A percentile compares a stretch with the other conserved stretches of the same genome.
Evolutionary conservation across 139 green algal species (phyloP).

Genomic region (Tetradesmus obliquus): DNA sequence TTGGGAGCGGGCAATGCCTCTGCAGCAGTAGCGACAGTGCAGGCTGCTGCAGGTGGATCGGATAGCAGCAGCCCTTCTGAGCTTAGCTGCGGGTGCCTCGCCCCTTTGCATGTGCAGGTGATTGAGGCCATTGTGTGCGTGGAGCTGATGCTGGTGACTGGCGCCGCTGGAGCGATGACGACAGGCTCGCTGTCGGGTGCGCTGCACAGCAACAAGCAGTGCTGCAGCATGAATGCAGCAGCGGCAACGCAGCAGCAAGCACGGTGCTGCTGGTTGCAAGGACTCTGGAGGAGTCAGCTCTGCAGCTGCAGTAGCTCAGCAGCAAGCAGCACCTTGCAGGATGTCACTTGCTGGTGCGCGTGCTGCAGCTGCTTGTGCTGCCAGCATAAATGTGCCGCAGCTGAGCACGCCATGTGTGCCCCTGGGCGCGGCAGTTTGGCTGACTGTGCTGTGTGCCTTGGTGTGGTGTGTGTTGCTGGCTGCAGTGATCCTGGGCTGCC

Average conservation of each 20-base stretch:
- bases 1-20: neutral
- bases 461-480: neutral
- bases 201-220: neutral
- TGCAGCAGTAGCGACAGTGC: neutral
- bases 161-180: slow-evolving; percentile 34
- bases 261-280: neutral
- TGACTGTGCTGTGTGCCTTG: neutral
- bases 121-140: slow-evolving; percentile 43
- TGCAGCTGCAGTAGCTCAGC: too few species aligned
- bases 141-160: slow-evolving; percentile 61
- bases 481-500: slow-evolving; percentile 51
- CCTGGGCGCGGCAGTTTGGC: too few species aligned
- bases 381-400: too few species aligned
- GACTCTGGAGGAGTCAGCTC: too few species aligned
- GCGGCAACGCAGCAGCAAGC: neutral
- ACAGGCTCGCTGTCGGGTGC: slow-evolving; percentile 51
- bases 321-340: too few species aligned
- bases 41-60: neutral
- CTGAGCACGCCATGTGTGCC: too few species aligned
- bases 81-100: neutral
- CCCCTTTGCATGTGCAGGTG: slow-evolving; percentile 19
- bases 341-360: too few species aligned
- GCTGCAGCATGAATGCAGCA: neutral
- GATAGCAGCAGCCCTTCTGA: neutral
- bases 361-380: too few species aligned